Evolutionary conservation across 352 stramenopile species (phyloP).

Genomic region (Pythium vanterpoolii): DNA sequence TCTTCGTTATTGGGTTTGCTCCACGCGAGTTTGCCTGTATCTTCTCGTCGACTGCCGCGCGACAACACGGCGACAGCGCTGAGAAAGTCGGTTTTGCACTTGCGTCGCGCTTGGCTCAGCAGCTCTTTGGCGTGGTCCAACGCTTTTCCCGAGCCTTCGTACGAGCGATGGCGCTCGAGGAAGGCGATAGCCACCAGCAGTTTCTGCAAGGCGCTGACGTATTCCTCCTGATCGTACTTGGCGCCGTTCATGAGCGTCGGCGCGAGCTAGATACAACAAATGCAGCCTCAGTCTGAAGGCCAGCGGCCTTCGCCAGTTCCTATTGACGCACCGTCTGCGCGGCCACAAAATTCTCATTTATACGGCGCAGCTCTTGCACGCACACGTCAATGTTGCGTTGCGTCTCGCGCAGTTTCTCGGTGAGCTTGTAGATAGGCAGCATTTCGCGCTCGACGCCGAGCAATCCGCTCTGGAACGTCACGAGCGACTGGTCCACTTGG

Average conservation of each 20-base stretch:
- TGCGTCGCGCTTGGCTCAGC: conserved; percentile 51
- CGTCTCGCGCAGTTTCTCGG: conserved; percentile 69
- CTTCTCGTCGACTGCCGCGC: conserved; percentile 34
- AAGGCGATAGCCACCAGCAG: conserved; percentile 68
- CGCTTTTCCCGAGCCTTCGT: conserved; percentile 72
- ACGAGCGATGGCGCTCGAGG: conserved; percentile 60
- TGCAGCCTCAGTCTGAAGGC: neutral
- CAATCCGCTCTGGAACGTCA: conserved; percentile 58
- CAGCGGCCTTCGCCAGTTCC: neutral
- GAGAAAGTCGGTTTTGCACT: conserved; percentile 69
- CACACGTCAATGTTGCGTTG: conserved; percentile 85
- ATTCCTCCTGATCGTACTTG: conserved; percentile 74
- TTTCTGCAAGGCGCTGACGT: conserved; percentile 60
- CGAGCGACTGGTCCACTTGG: conserved; percentile 52
- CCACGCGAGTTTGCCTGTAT: conserved; percentile 32
- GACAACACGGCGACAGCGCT: conserved; percentile 63
- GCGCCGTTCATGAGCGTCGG: conserved; percentile 55
- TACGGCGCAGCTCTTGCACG: conserved; percentile 59
- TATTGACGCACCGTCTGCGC: conserved; percentile 47
- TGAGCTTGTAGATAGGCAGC: conserved; percentile 84
- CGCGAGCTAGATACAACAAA: conserved; percentile 39
- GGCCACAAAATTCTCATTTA: conserved; percentile 75
- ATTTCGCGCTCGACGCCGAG: conserved; percentile 76
- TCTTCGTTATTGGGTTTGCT: conserved; percentile 50
- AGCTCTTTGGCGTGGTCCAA: conserved; percentile 65